Percentiles rank a stretch among this genome's conserved stretches.
Evolutionary conservation across 2,329 filamentous ascomycete genomes (phyloP).

Genomic region (Colletotrichum lini): DNA sequence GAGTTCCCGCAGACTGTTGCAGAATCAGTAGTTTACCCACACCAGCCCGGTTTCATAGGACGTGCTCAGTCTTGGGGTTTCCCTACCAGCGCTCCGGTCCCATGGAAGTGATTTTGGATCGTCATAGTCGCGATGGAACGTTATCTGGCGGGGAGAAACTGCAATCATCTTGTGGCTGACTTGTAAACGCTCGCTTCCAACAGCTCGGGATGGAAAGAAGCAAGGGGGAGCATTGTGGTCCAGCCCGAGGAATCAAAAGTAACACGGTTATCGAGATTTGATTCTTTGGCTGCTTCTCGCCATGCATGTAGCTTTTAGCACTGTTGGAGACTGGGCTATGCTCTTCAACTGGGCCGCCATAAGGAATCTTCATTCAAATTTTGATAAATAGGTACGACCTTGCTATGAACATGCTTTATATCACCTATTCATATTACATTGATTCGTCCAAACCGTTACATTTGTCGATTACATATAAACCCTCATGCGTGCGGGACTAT

Average conservation of each 20-base stretch:
- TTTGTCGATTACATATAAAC: not conserved
- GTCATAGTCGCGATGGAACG: not conserved
- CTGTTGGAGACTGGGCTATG: not conserved
- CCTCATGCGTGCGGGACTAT: not conserved
- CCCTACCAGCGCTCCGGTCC: too few species aligned
- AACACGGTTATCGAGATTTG: accelerated
- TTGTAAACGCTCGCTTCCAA: not conserved
- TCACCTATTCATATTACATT: not conserved
- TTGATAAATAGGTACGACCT: not conserved
- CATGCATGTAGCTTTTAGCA: too few species aligned
- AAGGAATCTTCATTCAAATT: not conserved
- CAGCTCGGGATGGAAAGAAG: not conserved
- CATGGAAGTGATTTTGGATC: not conserved
- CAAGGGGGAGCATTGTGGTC: accelerated
- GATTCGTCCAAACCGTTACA: not conserved
- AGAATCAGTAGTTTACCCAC: too few species aligned
- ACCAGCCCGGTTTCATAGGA: too few species aligned
- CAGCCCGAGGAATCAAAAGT: accelerated
- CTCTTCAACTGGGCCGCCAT: not conserved
- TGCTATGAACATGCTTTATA: not conserved
- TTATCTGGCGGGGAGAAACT: not conserved
- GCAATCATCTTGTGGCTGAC: not conserved
- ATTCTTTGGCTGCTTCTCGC: too few species aligned
- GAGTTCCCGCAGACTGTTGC: not conserved
- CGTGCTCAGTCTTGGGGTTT: too few species aligned